Evolutionary conservation across 495 filamentous ascomycete species (phyloP), one percentile per base, ranked within the genome.

Genomic region (Pyronema domesticum): DNA sequence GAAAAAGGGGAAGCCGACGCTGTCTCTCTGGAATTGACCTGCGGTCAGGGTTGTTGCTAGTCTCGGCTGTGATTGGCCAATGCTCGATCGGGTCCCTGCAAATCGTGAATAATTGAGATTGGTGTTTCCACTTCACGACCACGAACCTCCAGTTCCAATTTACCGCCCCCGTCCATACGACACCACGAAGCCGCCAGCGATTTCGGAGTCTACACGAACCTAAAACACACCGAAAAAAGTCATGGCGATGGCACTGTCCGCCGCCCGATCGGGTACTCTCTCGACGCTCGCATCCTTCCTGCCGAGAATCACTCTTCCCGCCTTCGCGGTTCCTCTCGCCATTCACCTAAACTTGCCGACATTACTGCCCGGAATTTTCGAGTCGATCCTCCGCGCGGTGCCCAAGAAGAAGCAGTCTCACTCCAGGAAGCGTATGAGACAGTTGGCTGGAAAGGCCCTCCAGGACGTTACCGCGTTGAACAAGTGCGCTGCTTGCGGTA

Each of bases 351-450:
- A 73, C 34, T 59, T 80, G 10, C 76, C 79, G 0, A 72, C 71
- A 7, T 59, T 91, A 3, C 67, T 93, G 14, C 75, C 76, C 45
- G 84, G 80, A 37, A 75, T 99, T 56, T 96, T 89, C 85, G 93
- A 95, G 57, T 86, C 83, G 1, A 77, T 96, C 37, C 79, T 99
- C 36, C 80, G 80, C 57, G 91, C 91, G 3, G 91, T 95, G 6
- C 91, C 91, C 8, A 99, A 99, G 76, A 96, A 95, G 72, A 99
- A 96, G 78, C 94, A 88, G 8, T 94, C 89, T 19, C 84, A 99
- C 68, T 86, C 85, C 75, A 95, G 94, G 75, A 94, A 85, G 72
- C 81, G 91, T 57, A 81, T 86, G 62, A 77, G 93, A 60, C 86
- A 89, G 60, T 80, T 95, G 79, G 89, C 86, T 14, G 89, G 89